Conservation (phyloP, 495 filamentous ascomycete species). For the Lophiotrema nucula region DNA sequence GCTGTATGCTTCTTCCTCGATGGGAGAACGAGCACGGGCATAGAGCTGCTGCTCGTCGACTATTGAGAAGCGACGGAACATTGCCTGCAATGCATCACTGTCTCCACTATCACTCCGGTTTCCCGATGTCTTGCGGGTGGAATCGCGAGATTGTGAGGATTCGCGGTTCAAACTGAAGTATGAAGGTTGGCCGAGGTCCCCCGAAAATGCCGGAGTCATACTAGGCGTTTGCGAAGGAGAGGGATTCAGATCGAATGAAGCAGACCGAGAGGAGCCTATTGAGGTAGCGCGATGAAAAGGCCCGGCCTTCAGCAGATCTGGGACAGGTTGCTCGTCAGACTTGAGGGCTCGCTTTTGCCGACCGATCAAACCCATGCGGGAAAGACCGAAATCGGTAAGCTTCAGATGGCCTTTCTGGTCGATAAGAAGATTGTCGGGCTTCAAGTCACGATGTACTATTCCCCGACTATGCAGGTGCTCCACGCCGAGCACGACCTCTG, state of each 20-base stretch:
- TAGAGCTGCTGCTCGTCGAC: conserved; percentile 56
- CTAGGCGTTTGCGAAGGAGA: conserved; percentile 83
- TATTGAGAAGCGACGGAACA: conserved; percentile 81
- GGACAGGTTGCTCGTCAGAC: conserved; percentile 72
- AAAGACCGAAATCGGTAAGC: conserved; percentile 94
- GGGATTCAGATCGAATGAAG: conserved; percentile 81
- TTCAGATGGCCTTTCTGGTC: conserved; percentile 96
- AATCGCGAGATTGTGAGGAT: conserved; percentile 64
- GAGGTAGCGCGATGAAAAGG: conserved; percentile 84
- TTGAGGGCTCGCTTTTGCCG: conserved; percentile 88
- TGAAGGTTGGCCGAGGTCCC: conserved; percentile 74
- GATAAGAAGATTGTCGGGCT: conserved; percentile 95
- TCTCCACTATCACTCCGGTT: conserved; percentile 90
- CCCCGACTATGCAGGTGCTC: conserved; percentile 92
- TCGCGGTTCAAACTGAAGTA: conserved; percentile 84
- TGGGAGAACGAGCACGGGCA: conserved; percentile 46
- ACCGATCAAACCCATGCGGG: conserved; percentile 94
- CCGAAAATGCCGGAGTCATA: conserved; percentile 75
- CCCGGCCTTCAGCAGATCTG: conserved; percentile 87
- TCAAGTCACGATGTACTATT: conserved; percentile 94
- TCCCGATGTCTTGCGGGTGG: conserved; percentile 75
- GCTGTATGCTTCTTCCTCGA: conserved; percentile 70
- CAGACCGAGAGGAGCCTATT: conserved; percentile 78
- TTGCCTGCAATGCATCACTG: conserved; percentile 78
- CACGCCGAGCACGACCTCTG: conserved; percentile 90